Base-by-base conservation (phyloP, 140 eudicot species). In the Bidens hawaiensis region DNA sequence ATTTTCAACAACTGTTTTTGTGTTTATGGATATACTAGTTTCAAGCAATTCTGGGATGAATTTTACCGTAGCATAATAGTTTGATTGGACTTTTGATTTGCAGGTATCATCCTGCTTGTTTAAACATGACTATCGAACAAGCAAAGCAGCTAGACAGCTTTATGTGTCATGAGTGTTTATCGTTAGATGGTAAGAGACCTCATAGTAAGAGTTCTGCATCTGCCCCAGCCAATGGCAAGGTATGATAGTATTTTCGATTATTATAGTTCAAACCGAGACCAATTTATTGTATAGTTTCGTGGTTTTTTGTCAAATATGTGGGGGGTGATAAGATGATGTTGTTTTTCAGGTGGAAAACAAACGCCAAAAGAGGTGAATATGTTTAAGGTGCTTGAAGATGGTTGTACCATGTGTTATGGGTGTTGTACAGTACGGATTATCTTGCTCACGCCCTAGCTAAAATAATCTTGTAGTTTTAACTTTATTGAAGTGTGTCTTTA, bases 101-200 rank as follows among this genome's bases (percentile, higher is more conserved):
- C 59, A 87, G 96, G 96, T 84, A 69, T 70, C 96, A 87, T 79
- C 89, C 85, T 23, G 73, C 80, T 51, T 87, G 94, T 77, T 66
- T 87, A 33, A 74, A 75, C 28, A 70, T 84, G 94, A 78, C 82
- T 9, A 58, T 54, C 41, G 89, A 75, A 15, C 65, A 84, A 54
- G 96, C 86, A 27, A 87, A 81, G 70, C 76, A 55, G 57, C 67
- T 87, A 24, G 93, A 80, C 58, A 68, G 68, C 65, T 87, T 81
- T 51, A 38, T 77, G 62, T 84, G 96, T 65, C 38, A 72, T 59
- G 87, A 79, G 15, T 85, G 91, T 67, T 22, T 61, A 62, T 48
- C 78, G 43, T 54, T 60, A 25, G 75, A 76, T 59, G 54, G 30
- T 10, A 84, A 78, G 55, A 81, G 73, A 70, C 65, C 79, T 42